Percentiles rank a stretch among this genome's conserved stretches.
Conservation (phyloP, 1,139 yeast species). For the Lodderomyces pseudojiufengensis region DNA sequence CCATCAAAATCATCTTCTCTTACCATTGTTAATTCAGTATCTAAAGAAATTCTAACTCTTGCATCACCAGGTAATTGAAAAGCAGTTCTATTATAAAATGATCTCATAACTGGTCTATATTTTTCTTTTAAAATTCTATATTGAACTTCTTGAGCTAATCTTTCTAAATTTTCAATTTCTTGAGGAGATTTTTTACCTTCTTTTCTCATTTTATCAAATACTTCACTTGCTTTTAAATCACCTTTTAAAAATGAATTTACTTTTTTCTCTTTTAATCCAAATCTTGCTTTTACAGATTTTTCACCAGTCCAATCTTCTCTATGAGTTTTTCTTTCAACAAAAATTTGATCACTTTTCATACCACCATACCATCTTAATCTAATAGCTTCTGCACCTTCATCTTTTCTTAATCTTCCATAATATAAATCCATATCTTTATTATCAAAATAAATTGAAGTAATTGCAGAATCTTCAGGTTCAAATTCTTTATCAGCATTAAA, state of each 20-base stretch:
- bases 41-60: constrained; percentile 94
- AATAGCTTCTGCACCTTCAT: constrained; percentile 98
- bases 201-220: constrained; percentile 85
- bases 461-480: constrained; percentile 90
- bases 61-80: constrained; percentile 99
- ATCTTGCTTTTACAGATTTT: constrained; percentile 95
- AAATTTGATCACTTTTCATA: constrained; percentile 86
- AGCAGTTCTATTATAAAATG: constrained; percentile 96
- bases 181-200: constrained; percentile 85
- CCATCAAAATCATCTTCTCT: constrained; percentile 98
- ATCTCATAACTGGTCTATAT: constrained; percentile 89
- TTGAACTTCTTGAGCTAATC: constrained; percentile 88
- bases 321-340: constrained; percentile 95
- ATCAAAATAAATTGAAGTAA: constrained; percentile 93
- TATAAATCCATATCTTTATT: constrained; percentile 84
- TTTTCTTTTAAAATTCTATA: constrained; percentile 80
- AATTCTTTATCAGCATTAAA: constrained; percentile 96
- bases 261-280: constrained; percentile 84
- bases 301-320: constrained; percentile 99
- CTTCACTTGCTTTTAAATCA: constrained; percentile 80
- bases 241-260: constrained; percentile 83
- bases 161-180: constrained; percentile 89
- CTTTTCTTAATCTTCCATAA: constrained; percentile 90
- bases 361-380: constrained; percentile 99
- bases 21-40: constrained; percentile 92